Percentiles rank a stretch among this genome's conserved stretches.
phyloP scores from a whole-genome alignment of 2,329 filamentous ascomycete genomes.

The Fusarium anthophilum region DNA sequence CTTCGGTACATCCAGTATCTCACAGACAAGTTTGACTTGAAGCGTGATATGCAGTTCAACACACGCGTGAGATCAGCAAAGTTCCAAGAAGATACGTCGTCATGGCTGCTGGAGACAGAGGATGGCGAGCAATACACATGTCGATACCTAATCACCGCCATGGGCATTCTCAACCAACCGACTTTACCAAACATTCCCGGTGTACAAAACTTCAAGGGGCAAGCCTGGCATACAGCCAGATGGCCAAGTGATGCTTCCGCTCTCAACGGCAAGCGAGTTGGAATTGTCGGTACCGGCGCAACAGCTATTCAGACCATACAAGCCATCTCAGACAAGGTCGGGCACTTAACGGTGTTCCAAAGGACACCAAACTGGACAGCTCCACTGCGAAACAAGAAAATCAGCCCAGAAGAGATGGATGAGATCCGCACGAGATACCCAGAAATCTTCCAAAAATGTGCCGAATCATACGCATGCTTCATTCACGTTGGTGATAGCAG shows the following conservation, averaged over 20 bases:
- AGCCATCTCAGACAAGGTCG: constrained; percentile 25
- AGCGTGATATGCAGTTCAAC: constrained; percentile 53
- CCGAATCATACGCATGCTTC: constrained; percentile 37
- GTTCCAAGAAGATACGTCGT: constrained; percentile 45
- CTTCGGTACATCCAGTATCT: constrained; percentile 56
- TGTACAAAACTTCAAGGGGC: constrained; percentile 12
- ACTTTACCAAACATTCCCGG: constrained; percentile 18
- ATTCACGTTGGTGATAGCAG: constrained; percentile 25
- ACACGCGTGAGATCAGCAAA: constrained; percentile 50
- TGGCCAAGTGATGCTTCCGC: constrained; percentile 17
- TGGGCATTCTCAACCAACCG: constrained; percentile 28
- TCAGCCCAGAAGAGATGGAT: constrained; percentile 27
- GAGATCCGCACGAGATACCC: constrained; percentile 33
- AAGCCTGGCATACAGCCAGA: constrained; percentile 29
- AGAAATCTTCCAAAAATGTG: constrained; percentile 32
- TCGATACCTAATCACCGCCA: constrained; percentile 25
- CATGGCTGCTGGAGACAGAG: constrained; percentile 19
- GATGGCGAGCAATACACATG: not conserved
- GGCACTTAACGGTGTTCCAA: constrained; percentile 30
- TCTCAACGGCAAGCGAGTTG: constrained; percentile 21
- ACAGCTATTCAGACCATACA: constrained; percentile 35
- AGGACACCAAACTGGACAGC: constrained; percentile 33
- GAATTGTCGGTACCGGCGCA: constrained; percentile 25
- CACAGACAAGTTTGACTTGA: constrained; percentile 52
- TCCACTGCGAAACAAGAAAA: constrained; percentile 38